phyloP scores from a whole-genome alignment of 345 rosid genomes.

The Salix suchowensis region DNA sequence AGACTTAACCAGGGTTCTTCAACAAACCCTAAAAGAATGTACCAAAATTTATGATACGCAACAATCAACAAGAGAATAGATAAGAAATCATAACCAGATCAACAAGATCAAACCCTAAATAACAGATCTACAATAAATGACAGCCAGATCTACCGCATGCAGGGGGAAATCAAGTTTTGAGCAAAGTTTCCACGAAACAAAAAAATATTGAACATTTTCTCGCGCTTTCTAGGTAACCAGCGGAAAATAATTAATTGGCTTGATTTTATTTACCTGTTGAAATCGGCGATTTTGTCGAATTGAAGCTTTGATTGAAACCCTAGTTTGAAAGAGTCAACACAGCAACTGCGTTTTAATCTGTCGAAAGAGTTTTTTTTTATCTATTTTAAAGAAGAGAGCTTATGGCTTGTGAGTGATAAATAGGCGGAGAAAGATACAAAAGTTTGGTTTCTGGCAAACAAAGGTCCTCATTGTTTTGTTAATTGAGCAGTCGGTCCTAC shows the following conservation, averaged over 20 bases:
- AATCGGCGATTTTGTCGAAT: neutral
- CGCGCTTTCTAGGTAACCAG: neutral
- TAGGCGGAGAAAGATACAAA: neutral
- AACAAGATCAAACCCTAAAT: neutral
- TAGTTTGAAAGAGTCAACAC: neutral
- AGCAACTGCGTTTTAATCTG: neutral
- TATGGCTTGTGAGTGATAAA: neutral
- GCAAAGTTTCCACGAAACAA: neutral
- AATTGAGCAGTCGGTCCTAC: neutral
- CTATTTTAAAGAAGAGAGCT: neutral
- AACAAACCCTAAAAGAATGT: neutral
- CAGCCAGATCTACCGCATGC: slow-evolving; percentile 13
- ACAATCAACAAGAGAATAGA: neutral
- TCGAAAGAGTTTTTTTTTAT: neutral
- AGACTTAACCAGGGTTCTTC: neutral
- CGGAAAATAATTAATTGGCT: neutral
- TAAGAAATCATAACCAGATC: neutral
- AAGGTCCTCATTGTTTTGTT: neutral
- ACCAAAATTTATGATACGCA: neutral
- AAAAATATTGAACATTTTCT: neutral
- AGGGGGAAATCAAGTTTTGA: neutral
- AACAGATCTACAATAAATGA: slow-evolving; percentile 9
- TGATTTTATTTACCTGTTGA: neutral
- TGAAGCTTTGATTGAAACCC: neutral
- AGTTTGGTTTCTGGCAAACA: neutral